Conservation (phyloP, 352 stramenopile genomes). For the Lagenidium giganteum region DNA sequence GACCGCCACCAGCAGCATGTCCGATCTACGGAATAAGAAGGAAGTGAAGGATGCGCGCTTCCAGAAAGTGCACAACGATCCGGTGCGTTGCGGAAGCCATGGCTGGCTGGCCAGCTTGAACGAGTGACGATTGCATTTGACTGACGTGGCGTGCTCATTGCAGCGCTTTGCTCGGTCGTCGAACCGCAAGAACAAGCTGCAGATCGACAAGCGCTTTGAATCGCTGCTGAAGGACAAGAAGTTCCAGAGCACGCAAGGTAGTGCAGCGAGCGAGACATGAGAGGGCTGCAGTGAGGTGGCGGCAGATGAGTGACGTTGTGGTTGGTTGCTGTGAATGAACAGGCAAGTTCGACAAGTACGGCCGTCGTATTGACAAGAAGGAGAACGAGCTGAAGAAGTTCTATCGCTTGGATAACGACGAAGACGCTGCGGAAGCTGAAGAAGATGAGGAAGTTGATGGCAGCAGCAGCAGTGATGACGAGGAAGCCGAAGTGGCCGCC, state of each 20-base stretch:
- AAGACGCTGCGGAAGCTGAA: constrained; percentile 17
- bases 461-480: constrained; percentile 15
- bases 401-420: constrained; percentile 65
- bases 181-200: constrained; percentile 78
- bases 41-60: constrained; percentile 78
- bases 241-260: constrained; percentile 75
- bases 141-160: background rate
- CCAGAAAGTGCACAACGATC: constrained; percentile 84
- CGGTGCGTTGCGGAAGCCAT: constrained; percentile 24
- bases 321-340: background rate
- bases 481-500: constrained; percentile 22
- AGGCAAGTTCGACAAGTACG: constrained; percentile 86
- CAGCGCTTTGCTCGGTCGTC: constrained; percentile 73
- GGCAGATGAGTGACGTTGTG: background rate
- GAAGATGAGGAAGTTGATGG: constrained; percentile 9
- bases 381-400: constrained; percentile 78
- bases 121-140: background rate
- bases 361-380: constrained; percentile 73
- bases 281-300: background rate
- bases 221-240: constrained; percentile 66
- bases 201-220: constrained; percentile 78
- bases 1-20: too few species aligned
- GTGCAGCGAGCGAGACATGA: background rate
- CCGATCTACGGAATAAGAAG: too few species aligned
- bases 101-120: background rate